Conservation (phyloP, 352 stramenopile genomes). For the Phytophthora podocarpi region DNA sequence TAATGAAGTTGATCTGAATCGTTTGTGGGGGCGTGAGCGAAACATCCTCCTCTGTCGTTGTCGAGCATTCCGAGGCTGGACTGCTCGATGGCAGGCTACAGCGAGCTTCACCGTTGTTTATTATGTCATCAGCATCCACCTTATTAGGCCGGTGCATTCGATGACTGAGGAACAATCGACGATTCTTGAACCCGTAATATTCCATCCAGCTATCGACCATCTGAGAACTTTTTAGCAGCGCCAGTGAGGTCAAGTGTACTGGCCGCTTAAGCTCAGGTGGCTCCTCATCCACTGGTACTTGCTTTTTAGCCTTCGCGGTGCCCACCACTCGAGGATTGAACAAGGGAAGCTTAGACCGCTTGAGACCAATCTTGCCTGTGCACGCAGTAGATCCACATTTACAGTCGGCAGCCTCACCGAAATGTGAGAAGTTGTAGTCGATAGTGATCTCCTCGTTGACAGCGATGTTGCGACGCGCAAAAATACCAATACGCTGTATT, state of each 20-base stretch:
- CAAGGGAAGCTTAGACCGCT: constrained; percentile 50
- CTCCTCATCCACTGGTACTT: constrained; percentile 25
- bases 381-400: constrained; percentile 78
- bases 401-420: constrained; percentile 76
- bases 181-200: constrained; percentile 65
- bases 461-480: constrained; percentile 64
- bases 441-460: constrained; percentile 80
- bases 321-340: constrained; percentile 27
- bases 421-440: constrained; percentile 88
- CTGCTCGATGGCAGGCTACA: constrained; percentile 40
- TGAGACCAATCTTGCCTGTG: constrained; percentile 77
- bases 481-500: constrained; percentile 80
- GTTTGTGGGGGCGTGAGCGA: constrained; percentile 25
- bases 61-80: constrained; percentile 56
- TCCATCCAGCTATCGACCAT: constrained; percentile 69
- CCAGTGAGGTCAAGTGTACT: constrained; percentile 67
- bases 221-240: constrained; percentile 79
- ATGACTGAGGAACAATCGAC: constrained; percentile 71
- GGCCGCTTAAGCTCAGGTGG: constrained; percentile 69
- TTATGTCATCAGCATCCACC: not conserved
- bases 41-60: constrained; percentile 51
- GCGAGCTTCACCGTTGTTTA: constrained; percentile 1
- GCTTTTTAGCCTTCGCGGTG: constrained; percentile 33
- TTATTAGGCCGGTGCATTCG: constrained; percentile 13
- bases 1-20: constrained; percentile 2